Conservation (phyloP, 1,139 yeast genomes). For the Pichia sp. region DNA sequence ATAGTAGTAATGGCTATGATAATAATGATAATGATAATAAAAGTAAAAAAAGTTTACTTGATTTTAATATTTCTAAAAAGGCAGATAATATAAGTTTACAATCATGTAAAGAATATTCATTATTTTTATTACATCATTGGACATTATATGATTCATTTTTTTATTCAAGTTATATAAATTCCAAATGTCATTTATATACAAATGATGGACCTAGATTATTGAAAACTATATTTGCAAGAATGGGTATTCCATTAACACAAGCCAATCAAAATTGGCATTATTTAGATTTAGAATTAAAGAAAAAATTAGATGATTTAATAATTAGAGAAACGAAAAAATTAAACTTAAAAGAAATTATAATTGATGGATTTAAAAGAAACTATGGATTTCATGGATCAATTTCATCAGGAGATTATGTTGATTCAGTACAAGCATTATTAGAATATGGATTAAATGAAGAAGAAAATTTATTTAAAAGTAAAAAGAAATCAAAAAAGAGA, state of each 20-base stretch:
- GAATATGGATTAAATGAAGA: conserved; percentile 45
- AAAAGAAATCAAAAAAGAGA: not conserved
- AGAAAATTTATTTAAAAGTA: not conserved
- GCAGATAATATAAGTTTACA: conserved; percentile 62
- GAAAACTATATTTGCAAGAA: conserved; percentile 88
- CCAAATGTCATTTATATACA: conserved; percentile 83
- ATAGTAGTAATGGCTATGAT: not conserved
- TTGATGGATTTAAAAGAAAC: conserved; percentile 81
- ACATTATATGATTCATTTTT: conserved; percentile 85
- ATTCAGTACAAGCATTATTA: conserved; percentile 75
- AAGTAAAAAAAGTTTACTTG: conserved; percentile 3
- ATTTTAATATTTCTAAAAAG: conserved; percentile 35
- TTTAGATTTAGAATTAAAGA: conserved; percentile 75
- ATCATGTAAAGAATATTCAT: conserved; percentile 77
- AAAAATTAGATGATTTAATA: conserved; percentile 64
- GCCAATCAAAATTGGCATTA: conserved; percentile 93
- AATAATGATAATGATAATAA: not conserved
- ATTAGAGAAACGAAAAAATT: conserved; percentile 64
- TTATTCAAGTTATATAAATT: conserved; percentile 84
- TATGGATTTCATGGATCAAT: conserved; percentile 84
- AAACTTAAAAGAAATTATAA: conserved; percentile 75
- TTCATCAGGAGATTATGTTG: conserved; percentile 92
- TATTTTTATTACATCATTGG: conserved; percentile 88
- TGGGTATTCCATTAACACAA: conserved; percentile 87
- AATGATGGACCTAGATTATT: conserved; percentile 84